Conservation (phyloP, 768 basidiomycete species). For the Hypholoma sublateritium region DNA sequence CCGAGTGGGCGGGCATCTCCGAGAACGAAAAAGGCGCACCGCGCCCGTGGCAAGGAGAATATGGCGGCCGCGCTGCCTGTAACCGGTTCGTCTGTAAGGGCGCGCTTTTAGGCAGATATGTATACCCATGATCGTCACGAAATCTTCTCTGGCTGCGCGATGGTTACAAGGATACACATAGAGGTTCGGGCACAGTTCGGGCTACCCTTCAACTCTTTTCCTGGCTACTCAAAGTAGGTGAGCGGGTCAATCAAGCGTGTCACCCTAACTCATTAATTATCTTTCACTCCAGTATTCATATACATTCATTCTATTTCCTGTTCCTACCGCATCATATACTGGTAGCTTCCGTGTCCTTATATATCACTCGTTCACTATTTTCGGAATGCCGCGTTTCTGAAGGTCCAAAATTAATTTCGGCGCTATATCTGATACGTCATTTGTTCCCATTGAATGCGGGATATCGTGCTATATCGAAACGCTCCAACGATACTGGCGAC, state of each 20-base stretch:
- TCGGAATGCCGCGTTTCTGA: not conserved
- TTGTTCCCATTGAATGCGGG: not conserved
- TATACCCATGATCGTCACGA: no score
- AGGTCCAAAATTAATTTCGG: not conserved
- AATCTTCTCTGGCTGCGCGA: not conserved
- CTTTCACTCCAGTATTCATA: not conserved
- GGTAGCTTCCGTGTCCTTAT: not conserved
- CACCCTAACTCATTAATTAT: no score
- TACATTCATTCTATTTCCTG: not conserved
- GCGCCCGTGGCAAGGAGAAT: conserved; percentile 16
- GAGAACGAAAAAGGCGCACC: conserved; percentile 8
- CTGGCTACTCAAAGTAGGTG: no score
- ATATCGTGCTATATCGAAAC: no score
- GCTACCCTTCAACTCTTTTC: no score
- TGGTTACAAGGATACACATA: not conserved
- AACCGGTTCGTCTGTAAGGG: not conserved
- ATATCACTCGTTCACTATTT: not conserved
- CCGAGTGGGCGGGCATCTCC: not conserved
- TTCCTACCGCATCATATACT: not conserved
- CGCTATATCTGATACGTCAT: not conserved
- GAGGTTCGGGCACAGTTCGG: no score
- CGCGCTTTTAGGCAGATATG: not conserved
- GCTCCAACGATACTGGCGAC: not conserved
- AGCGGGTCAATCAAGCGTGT: no score
- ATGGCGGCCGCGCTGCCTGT: conserved; percentile 1